These are phyloP conservation scores for Cadophora luteo-olivacea DNA, from an alignment of 2,329 filamentous ascomycete species.

Conservation along the genomic window DNA sequence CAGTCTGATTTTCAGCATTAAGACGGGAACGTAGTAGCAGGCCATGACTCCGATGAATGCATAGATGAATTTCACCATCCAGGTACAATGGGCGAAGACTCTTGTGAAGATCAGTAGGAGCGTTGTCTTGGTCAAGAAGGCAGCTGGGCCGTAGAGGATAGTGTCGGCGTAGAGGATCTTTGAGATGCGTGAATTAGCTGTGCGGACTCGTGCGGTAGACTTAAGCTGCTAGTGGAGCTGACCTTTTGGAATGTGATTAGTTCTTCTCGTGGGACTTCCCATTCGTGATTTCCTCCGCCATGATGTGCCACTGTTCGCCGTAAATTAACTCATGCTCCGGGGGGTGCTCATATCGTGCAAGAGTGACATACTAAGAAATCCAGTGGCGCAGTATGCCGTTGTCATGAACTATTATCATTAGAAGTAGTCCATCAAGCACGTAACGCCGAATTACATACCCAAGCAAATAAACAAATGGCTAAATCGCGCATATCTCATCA, in stretches of 20 bases:
- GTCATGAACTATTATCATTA: conserved; percentile 6
- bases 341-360: too few relatives aligned
- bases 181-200: neutral
- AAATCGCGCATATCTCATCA: neutral
- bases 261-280: conserved; percentile 21
- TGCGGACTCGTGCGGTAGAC: neutral
- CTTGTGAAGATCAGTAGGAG: conserved; percentile 40
- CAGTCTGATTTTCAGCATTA: conserved; percentile 30
- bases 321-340: neutral
- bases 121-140: conserved; percentile 38
- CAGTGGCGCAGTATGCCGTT: conserved; percentile 6
- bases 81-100: conserved; percentile 35
- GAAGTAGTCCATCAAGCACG: neutral
- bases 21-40: conserved; percentile 27
- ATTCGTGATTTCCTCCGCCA: conserved; percentile 26
- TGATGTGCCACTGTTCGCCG: conserved; percentile 11
- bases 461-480: neutral
- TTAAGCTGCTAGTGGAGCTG: too few relatives aligned
- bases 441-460: neutral
- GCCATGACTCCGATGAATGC: conserved; percentile 31
- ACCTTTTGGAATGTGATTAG: conserved; percentile 20
- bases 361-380: conserved; percentile 15
- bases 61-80: conserved; percentile 31
- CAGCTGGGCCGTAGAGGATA: conserved; percentile 36
- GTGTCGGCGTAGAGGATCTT: conserved; percentile 30